Evolutionary conservation across 768 basidiomycete species (phyloP), one percentile per base, ranked within the genome.

Genomic region (Punctularia strigosozonata): DNA sequence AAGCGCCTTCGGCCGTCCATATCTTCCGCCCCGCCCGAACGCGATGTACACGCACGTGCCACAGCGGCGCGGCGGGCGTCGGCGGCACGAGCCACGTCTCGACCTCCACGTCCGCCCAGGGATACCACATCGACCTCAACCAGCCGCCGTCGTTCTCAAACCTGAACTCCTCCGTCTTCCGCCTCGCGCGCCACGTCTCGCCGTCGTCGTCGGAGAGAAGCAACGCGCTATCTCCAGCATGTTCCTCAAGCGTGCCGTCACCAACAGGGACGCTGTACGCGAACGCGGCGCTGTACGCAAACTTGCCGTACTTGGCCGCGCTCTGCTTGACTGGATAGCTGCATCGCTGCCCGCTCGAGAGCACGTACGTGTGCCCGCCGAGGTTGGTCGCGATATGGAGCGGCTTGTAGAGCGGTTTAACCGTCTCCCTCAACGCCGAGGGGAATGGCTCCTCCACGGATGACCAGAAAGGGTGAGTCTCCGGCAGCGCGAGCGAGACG

Each of bases 41-140:
- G 44, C 78, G 68, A 56, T 84, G 81, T 1, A 81, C 64, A 6
- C 81, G 68, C 22, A 82, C 50, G 50, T 86, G 80, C 80, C 80
- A 84, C 15, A 75, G 59, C 3, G 77, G 75, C 5, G 73, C 62
- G 4, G 60, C 69, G 13, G 50, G 41, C 26, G 68, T 64, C 3
- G 83, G 81, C 2, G 81, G 81, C 5, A 82, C 60, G 13, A 84
- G 66, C 76, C 75, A 80, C 18, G 82, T 85, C 59, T 83, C 80
- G 32, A 86, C 74, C 41, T 70, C 62, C 22, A 81, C 79, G 53
- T 73, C 80, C 30, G 63, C 61, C 79, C 79, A 85, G 12, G 82
- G 82, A 48, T 73, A 69, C 83, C 83, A 86, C 64, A 73, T 73
- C 31, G 76, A 74, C 38, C 73, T 61, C 31, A 86, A 59, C 70